Evolutionary conservation across 306 rosid species (phyloP).

Genomic region (Begonia fuchsioides): DNA sequence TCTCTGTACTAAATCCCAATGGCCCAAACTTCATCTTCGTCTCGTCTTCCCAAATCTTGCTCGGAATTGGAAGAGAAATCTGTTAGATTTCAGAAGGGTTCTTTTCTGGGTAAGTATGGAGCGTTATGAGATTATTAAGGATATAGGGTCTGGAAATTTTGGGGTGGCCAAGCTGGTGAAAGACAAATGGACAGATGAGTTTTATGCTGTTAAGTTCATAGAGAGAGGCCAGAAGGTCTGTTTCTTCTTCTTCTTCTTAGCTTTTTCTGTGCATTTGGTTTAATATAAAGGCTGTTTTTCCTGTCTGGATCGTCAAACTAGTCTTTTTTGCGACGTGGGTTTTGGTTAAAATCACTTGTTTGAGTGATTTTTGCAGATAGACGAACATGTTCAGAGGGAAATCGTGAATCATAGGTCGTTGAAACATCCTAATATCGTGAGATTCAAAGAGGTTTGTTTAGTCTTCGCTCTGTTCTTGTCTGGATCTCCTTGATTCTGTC

Average conservation of each 20-base stretch:
- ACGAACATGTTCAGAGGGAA: conserved; percentile 65
- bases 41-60: no score
- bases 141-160: no score
- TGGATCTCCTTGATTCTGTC: no score
- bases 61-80: no score
- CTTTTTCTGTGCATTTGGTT: no score
- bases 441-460: no score
- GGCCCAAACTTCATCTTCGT: no score
- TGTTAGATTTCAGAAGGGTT: no score
- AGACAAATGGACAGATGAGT: conserved; percentile 36
- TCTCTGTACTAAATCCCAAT: no score
- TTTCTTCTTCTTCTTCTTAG: neutral
- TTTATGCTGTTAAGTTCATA: conserved; percentile 61
- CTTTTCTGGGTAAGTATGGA: conserved; percentile 30
- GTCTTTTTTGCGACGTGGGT: neutral
- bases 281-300: neutral
- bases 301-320: neutral
- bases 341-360: conserved; percentile 9
- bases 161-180: no score
- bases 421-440: no score
- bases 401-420: conserved; percentile 84
- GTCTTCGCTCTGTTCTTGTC: no score
- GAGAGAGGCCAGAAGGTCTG: conserved; percentile 70
- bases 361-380: conserved; percentile 37
- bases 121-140: conserved; percentile 62